A percentile compares a stretch with the other conserved stretches of the same genome.
Conservation (phyloP, 192 early-diverging fungal genomes). For the Coemansia umbellata region DNA sequence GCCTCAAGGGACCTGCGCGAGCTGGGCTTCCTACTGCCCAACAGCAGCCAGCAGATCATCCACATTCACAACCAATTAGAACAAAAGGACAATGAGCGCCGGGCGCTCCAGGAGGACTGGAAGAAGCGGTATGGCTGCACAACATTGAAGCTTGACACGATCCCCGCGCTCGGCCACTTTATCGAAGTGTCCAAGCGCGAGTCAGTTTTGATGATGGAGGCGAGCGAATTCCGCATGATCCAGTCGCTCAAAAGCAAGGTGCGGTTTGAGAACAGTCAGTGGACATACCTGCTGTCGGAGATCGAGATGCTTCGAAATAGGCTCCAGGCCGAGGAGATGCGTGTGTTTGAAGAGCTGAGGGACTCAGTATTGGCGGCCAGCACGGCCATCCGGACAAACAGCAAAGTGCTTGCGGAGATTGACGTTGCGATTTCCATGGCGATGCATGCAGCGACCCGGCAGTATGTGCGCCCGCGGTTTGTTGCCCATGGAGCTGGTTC, state of each 20-base stretch:
- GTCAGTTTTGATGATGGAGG: conserved; percentile 23
- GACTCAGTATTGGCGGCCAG: conserved; percentile 52
- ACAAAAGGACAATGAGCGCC: conserved; percentile 43
- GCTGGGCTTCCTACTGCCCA: conserved; percentile 53
- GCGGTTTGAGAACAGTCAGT: conserved; percentile 54
- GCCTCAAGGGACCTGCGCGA: conserved; percentile 42
- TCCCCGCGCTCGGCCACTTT: conserved; percentile 48
- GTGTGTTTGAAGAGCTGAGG: conserved; percentile 53
- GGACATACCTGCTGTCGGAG: conserved; percentile 58
- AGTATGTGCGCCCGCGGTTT: conserved; percentile 56
- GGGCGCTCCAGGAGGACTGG: conserved; percentile 38
- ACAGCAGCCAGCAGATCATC: conserved; percentile 37
- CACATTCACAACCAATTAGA: conserved; percentile 41
- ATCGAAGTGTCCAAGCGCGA: conserved; percentile 55
- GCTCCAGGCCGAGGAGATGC: conserved; percentile 53
- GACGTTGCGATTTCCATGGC: conserved; percentile 67
- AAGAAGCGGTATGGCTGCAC: conserved; percentile 20
- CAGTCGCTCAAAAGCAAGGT: conserved; percentile 52
- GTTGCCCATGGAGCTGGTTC: not conserved
- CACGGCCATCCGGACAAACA: conserved; percentile 56
- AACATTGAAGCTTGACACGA: conserved; percentile 45
- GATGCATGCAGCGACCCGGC: conserved; percentile 48
- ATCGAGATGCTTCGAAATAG: conserved; percentile 46
- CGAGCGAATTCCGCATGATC: conserved; percentile 43
- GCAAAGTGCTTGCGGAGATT: conserved; percentile 59